Conservation (phyloP, 768 basidiomycete genomes). For the Tricholoma bakamatsutake region DNA sequence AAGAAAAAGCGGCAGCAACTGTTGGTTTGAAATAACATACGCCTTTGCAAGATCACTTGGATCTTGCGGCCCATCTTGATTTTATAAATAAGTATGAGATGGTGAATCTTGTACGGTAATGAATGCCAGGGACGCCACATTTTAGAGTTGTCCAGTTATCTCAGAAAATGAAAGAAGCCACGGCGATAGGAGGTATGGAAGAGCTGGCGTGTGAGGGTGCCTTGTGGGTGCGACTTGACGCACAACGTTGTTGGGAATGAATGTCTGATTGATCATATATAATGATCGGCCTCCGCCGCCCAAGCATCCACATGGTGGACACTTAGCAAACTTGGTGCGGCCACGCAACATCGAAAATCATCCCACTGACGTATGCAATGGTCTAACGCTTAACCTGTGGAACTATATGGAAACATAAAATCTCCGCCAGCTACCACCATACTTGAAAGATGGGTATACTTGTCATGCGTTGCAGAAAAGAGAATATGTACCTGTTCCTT, state of each 20-base stretch:
- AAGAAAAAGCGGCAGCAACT: slow-evolving; percentile 30
- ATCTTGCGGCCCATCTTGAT: slow-evolving; percentile 4
- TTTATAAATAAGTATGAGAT: neutral
- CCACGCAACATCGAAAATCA: neutral
- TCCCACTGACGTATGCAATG: neutral
- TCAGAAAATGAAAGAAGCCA: neutral
- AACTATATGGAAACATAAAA: neutral
- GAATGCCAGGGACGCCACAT: neutral
- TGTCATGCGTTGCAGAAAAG: neutral
- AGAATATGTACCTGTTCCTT: neutral
- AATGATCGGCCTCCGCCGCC: neutral
- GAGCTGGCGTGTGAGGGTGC: no score
- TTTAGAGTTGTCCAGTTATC: neutral
- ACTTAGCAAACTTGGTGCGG: neutral
- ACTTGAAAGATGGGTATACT: neutral
- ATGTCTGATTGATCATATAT: neutral
- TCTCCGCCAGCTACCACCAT: neutral
- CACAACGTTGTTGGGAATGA: neutral
- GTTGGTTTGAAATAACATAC: slow-evolving; percentile 28
- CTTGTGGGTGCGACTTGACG: no score
- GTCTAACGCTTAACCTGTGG: no score
- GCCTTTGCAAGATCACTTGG: slow-evolving; percentile 9
- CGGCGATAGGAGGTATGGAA: no score
- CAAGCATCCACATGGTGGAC: neutral
- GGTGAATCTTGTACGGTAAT: neutral